Base-by-base conservation (phyloP, 371 early-diverging fungal genomes). In the Mucor mucedo region DNA sequence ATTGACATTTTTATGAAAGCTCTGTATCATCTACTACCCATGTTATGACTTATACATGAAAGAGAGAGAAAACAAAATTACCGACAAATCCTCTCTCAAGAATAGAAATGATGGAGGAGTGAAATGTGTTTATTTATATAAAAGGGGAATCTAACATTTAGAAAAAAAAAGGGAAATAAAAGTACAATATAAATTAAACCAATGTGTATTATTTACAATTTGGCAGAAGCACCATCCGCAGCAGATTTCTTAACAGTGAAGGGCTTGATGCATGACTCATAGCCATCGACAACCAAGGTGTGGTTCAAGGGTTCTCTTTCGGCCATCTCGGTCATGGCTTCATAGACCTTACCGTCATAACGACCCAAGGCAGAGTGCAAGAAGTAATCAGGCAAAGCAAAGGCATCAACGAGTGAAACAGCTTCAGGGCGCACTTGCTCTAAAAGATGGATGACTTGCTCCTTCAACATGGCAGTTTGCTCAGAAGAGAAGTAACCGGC, bases 341-440 rank as follows among this genome's bases (percentile, higher is more conserved):
- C 91, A 59, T 94, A 94, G 9, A 90, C 88, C 53, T 82, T 75
- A 54, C 93, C 94, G 59, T 93, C 93, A 28, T 75, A 82, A 14
- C 87, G 80, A 40, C 92, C 95, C 6, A 94, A 70, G 4, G 93
- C 89, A 35, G 91, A 90, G 71, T 91, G 86, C 7, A 94, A 79
- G 39, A 79, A 75, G 53, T 87, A 87, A 54, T 94, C 95, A 1
- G 93, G 84, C 29, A 91, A 73, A 42, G 86, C 92, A 73, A 93
- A 91, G 1, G 91, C 84, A 66, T 93, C 93, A 4, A 92, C 92
- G 21, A 93, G 76, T 0, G 86, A 77, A 27, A 93, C 82, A 7
- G 91, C 92, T 30, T 92, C 77, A 33, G 84, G 87, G 5, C 95
- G 86, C 13, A 93, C 75, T 10, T 82, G 70, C 16, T 80, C 80